Evolutionary conservation across 2,329 filamentous ascomycete species (phyloP), one percentile per base, ranked within the genome.

Genomic region (Colletotrichum tanaceti): DNA sequence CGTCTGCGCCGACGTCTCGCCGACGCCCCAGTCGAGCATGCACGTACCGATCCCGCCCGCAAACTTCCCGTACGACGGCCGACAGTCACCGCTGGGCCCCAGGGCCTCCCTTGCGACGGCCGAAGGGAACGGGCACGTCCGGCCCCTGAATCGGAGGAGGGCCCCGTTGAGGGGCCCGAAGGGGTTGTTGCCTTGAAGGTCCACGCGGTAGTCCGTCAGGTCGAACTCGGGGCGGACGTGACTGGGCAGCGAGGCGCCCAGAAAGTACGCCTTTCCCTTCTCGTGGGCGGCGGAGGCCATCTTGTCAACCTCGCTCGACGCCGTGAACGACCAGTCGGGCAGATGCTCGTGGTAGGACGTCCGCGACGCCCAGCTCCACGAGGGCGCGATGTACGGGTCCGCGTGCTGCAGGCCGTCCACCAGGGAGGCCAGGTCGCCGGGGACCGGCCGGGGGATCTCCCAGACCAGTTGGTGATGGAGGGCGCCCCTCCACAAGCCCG

Each of bases 301-400:
- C n/a, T 41, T 32, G 20, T 41, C 35, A 7, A 13, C 24, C n/a
- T 24, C 20, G 7, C 32, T 63, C 60, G 16, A 47, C 22, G 1
- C 14, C 20, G 18, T 43, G 28, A 32, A 32, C 28, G 28, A 9
- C 28, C 28, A 32, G 28, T 32, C 28, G 9, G 28, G 28, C 28
- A 32, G 2, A 9, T 32, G 28, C 28, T 32, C 28, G 28, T 55
- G 14, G 32, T 38, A 3, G 35, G 60, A 24, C 1, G 7, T 32
- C 28, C 28, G 28, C 28, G 60, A 63, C 5, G 52, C 52, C 60
- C 60, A 63, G 28, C 60, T 63, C 60, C 60, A 49, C 4, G 60
- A 57, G 16, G 60, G 60, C 3, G 50, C 60, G 4, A 63, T 20
- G 32, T 63, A 63, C 9, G 60, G 52, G 5, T n/a, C 1, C 1